phyloP scores from a whole-genome alignment of 2,329 filamentous ascomycete genomes.

The Podosphaera leucotricha region DNA sequence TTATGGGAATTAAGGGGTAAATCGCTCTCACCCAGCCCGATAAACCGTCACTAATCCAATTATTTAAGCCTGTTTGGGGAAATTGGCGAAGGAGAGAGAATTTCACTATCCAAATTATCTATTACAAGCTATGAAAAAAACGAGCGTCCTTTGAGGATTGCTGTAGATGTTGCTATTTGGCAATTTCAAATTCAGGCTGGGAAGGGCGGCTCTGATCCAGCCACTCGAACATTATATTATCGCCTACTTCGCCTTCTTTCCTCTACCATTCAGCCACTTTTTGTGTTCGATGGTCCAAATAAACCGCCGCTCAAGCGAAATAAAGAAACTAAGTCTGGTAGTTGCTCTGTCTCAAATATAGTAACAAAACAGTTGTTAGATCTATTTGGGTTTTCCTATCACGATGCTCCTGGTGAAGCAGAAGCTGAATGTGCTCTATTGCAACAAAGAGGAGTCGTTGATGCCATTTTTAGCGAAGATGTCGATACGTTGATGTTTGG shows the following conservation, averaged over 20 bases:
- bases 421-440: conserved; percentile 87
- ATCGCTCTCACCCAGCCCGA: conserved; percentile 2
- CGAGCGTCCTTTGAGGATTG: conserved; percentile 55
- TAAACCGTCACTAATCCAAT: conserved; percentile 4
- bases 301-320: conserved; percentile 78
- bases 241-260: conserved; percentile 56
- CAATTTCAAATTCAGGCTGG: conserved; percentile 80
- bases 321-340: conserved; percentile 41
- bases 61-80: conserved; percentile 59
- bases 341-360: conserved; percentile 43
- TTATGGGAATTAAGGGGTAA: conserved; percentile 45
- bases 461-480: conserved; percentile 88
- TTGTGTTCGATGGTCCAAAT: conserved; percentile 72
- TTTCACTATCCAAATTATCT: conserved; percentile 64
- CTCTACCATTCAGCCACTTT: conserved; percentile 63
- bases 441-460: conserved; percentile 60
- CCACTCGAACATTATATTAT: conserved; percentile 79
- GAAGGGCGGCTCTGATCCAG: conserved; percentile 70
- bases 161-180: conserved; percentile 93
- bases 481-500: conserved; percentile 98
- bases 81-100: conserved; percentile 55
- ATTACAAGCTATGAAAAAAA: conserved; percentile 50
- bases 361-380: conserved; percentile 66
- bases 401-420: conserved; percentile 81
- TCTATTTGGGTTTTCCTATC: conserved; percentile 61